Evolutionary conservation across 129 eudicot species (phyloP).

Genomic region (Apium graveolens): DNA sequence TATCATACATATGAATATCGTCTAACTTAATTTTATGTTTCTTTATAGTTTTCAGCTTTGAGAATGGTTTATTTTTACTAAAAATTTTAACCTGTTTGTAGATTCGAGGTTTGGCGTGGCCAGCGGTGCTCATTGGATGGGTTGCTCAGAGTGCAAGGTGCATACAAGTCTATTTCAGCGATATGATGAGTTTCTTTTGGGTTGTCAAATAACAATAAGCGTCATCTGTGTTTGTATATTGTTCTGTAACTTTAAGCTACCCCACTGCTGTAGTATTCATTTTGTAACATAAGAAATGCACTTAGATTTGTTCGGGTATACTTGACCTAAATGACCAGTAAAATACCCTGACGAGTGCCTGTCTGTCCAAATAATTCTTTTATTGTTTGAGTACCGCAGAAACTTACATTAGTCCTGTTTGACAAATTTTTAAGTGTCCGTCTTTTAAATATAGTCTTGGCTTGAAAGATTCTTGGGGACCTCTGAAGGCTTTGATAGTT

Average conservation of each 20-base stretch:
- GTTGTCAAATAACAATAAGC: neutral
- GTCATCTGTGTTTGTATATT: neutral
- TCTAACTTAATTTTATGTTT: neutral
- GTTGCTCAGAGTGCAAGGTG: slow-evolving; percentile 99
- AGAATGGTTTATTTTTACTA: neutral
- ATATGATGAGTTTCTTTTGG: slow-evolving; percentile 14
- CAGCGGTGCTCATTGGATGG: slow-evolving; percentile 95
- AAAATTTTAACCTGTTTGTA: slow-evolving; percentile 25
- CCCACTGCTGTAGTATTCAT: neutral
- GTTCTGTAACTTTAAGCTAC: neutral
- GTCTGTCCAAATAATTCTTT: neutral
- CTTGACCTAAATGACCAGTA: neutral
- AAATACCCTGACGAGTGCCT: neutral
- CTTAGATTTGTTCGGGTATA: neutral
- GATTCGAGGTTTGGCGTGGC: slow-evolving; percentile 99
- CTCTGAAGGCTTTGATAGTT: slow-evolving; percentile 82
- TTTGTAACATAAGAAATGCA: neutral
- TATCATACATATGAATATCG: neutral
- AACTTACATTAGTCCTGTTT: neutral
- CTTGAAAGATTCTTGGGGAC: slow-evolving; percentile 99
- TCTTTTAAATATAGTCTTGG: slow-evolving; percentile 27
- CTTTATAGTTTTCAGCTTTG: neutral
- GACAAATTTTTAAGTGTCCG: neutral
- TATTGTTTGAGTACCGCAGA: neutral
- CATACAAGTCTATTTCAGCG: slow-evolving; percentile 4